A percentile compares a stretch with the other conserved stretches of the same genome.
Evolutionary conservation across 495 filamentous ascomycete species (phyloP).

Genomic region (Rhizodiscina lignyota): DNA sequence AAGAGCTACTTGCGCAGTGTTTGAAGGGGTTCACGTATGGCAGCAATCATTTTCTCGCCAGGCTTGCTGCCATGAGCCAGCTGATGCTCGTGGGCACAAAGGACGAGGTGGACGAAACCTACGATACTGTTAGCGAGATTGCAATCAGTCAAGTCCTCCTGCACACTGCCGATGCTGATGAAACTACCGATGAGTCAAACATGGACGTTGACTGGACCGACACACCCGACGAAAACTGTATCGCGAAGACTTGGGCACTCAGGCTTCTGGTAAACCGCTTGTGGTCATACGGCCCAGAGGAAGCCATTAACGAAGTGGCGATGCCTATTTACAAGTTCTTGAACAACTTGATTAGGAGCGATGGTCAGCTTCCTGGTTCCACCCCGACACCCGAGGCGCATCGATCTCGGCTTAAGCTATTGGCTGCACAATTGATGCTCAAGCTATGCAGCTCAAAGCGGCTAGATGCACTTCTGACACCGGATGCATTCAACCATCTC

Average conservation of each 20-base stretch:
- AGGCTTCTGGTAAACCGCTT: conserved; percentile 78
- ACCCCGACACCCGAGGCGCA: conserved; percentile 58
- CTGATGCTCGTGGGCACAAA: conserved; percentile 60
- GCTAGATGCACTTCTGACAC: conserved; percentile 60
- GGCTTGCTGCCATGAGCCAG: conserved; percentile 69
- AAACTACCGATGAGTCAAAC: conserved; percentile 18
- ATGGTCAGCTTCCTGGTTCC: conserved; percentile 64
- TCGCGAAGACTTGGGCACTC: conserved; percentile 77
- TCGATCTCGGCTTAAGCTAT: conserved; percentile 58
- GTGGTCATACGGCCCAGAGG: conserved; percentile 41
- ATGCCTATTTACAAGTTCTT: conserved; percentile 60
- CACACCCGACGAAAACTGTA: conserved; percentile 58
- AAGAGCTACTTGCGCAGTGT: conserved; percentile 61
- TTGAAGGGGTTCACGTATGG: conserved; percentile 65
- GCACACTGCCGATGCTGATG: conserved; percentile 39
- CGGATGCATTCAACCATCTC: conserved; percentile 61
- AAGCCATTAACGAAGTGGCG: conserved; percentile 47
- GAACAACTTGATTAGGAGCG: conserved; percentile 49
- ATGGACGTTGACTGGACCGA: conserved; percentile 47
- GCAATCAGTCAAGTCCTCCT: conserved; percentile 60
- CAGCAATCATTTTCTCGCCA: conserved; percentile 60
- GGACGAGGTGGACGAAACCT: conserved; percentile 48
- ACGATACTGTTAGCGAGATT: conserved; percentile 63
- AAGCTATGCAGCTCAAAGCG: conserved; percentile 63
- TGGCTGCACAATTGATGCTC: conserved; percentile 64